Evolutionary conservation across 116 monocot species (phyloP), one percentile per base, ranked within the genome.

Genomic region (Iris pallida): DNA sequence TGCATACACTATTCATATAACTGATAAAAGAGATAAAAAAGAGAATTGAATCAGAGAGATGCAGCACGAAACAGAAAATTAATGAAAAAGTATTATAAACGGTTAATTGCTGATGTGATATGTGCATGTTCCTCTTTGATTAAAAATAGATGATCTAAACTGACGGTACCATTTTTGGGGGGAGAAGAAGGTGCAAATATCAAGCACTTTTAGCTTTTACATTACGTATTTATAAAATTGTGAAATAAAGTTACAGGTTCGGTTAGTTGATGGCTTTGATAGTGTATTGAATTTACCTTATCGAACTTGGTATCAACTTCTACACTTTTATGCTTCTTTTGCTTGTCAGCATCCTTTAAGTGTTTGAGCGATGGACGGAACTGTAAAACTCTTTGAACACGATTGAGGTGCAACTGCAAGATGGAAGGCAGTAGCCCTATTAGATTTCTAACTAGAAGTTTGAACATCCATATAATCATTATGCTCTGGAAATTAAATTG

Each of bases 371-470:
- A 73, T 15, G 90, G 78, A 20, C 83, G 68, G 69, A 90, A 55
- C 54, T 83, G 83, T 73, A 90, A 66, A 66, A 86, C 68, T 76
- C 80, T 80, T 72, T 81, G 49, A 71, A 90, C 66, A 71, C 81
- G 81, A 72, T 86, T 90, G 71, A 90, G 74, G 81, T 86, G 79
- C 51, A 90, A 68, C 86, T 90, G 86, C 65, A 86, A 78, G 17
- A 80, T 55, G 30, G 30, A 30, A 30, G 30, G 30, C 30, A 30
- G 30, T 30, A 30, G 30, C 30, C 3, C 30, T 1, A 30, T 30
- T 30, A 30, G 30, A 30, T 30, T 30, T 30, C 30, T 30, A 3
- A 30, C 0, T 30, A 30, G 30, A 30, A 30, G 30, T 3, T 30
- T 30, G 30, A 30, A 30, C 30, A 30, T 30, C 30, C 30, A 30